These are phyloP conservation scores for Metarhizium sp. DNA, from an alignment of 2,329 filamentous ascomycete species.

Conservation along the genomic window DNA sequence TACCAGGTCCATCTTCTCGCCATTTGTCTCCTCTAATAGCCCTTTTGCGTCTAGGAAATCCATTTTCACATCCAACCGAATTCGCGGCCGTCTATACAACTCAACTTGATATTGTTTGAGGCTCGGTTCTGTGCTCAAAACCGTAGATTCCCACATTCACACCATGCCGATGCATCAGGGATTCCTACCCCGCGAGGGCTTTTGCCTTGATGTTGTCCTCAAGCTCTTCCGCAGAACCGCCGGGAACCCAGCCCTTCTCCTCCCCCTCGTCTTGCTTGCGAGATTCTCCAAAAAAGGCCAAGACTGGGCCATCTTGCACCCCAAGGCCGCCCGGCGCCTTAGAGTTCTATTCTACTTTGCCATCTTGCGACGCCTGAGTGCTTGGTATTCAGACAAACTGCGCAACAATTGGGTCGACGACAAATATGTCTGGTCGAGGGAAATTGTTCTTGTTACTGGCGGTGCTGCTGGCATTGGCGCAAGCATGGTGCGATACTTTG, in stretches of 20 bases:
- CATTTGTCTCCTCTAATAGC: too few species aligned
- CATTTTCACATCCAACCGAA: too few species aligned
- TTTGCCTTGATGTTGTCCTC: constrained; percentile 51
- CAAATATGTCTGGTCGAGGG: constrained; percentile 55
- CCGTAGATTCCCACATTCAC: not conserved
- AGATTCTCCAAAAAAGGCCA: constrained; percentile 55
- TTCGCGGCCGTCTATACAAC: too few species aligned
- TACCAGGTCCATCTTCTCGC: too few species aligned
- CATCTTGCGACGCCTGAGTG: constrained; percentile 16
- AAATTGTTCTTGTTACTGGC: constrained; percentile 66
- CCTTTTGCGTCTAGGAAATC: too few species aligned
- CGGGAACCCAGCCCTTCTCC: constrained; percentile 54
- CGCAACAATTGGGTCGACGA: constrained; percentile 27
- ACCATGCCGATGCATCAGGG: constrained; percentile 36
- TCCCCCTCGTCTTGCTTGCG: constrained; percentile 54
- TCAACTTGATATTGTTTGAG: too few species aligned
- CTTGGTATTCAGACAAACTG: constrained; percentile 22
- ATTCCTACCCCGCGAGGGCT: constrained; percentile 45
- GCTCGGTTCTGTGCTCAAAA: too few species aligned
- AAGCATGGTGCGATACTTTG: constrained; percentile 54
- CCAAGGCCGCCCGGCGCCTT: constrained; percentile 40
- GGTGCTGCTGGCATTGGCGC: constrained; percentile 67
- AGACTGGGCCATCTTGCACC: constrained; percentile 42
- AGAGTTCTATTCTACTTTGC: constrained; percentile 21
- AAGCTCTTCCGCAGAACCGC: constrained; percentile 49